These are phyloP conservation scores for Ophiocordyceps sinensis DNA, from an alignment of 2,329 filamentous ascomycete species.

Conservation along the genomic window DNA sequence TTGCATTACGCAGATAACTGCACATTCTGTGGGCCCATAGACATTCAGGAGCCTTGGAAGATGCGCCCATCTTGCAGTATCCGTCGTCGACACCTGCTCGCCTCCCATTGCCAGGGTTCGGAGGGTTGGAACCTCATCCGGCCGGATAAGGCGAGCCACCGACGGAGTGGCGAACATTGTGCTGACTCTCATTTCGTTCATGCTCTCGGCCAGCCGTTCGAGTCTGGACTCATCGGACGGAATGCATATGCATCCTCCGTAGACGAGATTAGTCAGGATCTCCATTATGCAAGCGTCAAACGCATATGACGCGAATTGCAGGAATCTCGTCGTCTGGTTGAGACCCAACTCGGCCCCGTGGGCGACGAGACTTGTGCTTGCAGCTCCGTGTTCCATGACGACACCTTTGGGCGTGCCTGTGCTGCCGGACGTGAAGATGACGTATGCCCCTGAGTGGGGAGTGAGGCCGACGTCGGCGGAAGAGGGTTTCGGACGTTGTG, in stretches of 20 bases:
- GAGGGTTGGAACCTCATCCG: not conserved
- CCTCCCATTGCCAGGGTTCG: conserved; percentile 1
- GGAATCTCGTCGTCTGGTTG: conserved; percentile 13
- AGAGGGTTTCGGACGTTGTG: too few species aligned
- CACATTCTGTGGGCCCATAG: conserved; percentile 7
- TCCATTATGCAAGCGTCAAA: conserved; percentile 32
- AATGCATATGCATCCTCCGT: conserved; percentile 34
- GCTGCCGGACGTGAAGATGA: conserved; percentile 7
- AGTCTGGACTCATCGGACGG: conserved; percentile 15
- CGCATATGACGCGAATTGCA: conserved; percentile 31
- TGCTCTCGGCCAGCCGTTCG: not conserved
- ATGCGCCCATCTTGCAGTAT: conserved; percentile 1
- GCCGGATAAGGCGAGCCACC: not conserved
- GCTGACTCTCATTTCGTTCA: not conserved
- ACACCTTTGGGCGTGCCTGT: conserved; percentile 9
- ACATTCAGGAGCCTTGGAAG: conserved; percentile 8
- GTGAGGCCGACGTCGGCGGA: too few species aligned
- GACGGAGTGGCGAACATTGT: conserved; percentile 2
- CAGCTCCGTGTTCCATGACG: conserved; percentile 6
- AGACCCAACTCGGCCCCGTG: conserved; percentile 2
- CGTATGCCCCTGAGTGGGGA: not conserved
- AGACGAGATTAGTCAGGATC: conserved; percentile 28
- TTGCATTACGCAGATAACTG: conserved; percentile 1
- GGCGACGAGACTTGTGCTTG: conserved; percentile 3
- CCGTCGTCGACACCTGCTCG: conserved; percentile 1